phyloP scores from a whole-genome alignment of 2,329 filamentous ascomycete genomes.

The Penicillium nordicum region DNA sequence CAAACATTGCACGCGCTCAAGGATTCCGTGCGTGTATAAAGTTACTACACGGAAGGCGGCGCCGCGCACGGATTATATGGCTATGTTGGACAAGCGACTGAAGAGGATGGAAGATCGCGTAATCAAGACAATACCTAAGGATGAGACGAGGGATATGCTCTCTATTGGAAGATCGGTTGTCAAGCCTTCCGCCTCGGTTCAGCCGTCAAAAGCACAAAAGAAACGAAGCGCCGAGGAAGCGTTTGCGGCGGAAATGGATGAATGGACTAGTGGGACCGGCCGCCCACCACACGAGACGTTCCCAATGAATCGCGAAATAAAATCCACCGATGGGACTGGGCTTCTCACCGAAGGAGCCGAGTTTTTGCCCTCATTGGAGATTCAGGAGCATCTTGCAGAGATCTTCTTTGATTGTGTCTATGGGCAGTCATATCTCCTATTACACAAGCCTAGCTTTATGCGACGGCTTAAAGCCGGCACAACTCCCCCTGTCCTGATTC shows the following conservation, averaged over 20 bases:
- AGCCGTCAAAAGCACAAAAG: constrained; percentile 59
- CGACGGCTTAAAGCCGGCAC: constrained; percentile 70
- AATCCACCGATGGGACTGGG: constrained; percentile 70
- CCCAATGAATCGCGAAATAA: constrained; percentile 55
- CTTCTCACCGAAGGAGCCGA: constrained; percentile 79
- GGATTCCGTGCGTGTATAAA: constrained; percentile 96
- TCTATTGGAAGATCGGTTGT: constrained; percentile 76
- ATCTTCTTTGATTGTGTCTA: constrained; percentile 96
- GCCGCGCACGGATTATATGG: constrained; percentile 96
- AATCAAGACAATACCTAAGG: constrained; percentile 89
- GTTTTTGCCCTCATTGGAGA: constrained; percentile 75
- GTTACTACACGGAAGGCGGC: constrained; percentile 91
- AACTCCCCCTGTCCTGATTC: constrained; percentile 81
- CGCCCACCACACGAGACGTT: constrained; percentile 49
- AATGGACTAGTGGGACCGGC: constrained; percentile 67
- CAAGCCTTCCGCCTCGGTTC: constrained; percentile 68
- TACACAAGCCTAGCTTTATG: constrained; percentile 98
- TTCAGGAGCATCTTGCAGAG: constrained; percentile 90
- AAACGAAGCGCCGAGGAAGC: constrained; percentile 85
- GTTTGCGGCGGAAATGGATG: constrained; percentile 75
- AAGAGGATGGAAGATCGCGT: constrained; percentile 98
- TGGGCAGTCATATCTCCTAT: constrained; percentile 87
- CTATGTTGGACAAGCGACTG: constrained; percentile 92
- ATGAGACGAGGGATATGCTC: constrained; percentile 67
- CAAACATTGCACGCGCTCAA: constrained; percentile 88